Base-by-base conservation (phyloP, 2,329 filamentous ascomycete genomes). In the Akanthomyces uredinophilus region DNA sequence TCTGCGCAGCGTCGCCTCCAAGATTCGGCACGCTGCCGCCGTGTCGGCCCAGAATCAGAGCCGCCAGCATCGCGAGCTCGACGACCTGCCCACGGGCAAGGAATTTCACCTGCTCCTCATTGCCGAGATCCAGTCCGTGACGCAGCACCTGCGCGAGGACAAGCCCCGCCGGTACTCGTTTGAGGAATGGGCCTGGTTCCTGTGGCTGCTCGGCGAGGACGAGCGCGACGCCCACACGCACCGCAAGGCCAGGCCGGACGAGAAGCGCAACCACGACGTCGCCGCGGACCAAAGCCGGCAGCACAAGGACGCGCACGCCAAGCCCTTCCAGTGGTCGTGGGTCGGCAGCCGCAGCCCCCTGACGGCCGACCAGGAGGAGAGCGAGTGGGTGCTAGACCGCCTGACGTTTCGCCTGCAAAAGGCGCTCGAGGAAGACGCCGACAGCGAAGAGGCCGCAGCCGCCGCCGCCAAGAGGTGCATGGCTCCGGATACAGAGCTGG, bases 111-210 rank as follows among this genome's bases (percentile, higher is more conserved):
- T 87, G 41, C 77, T 92, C 5, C 86, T 96, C 11, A 85, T 90
- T 2, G 81, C 86, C 39, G 87, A 90, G 65, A 95, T 96, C 61
- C 79, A 84, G 16, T 79, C 78, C 29, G 84, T 91, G 1, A 85
- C 86, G 1, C 63, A 64, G n/a, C 78, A 83, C 53, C 85, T 95
- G 69, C 77, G 90, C 39, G 82, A 83, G 20, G 73, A 78, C 50
- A 74, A 80, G 5, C 81, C 83, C 2, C 87, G 86, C 61, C 82
- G 81, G 60, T 97, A 96, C 71, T 81, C 79, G 0, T 97, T 92
- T 65, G 86, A 92, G 66, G 89, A 96, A 71, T 96, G 92, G 93
- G 89, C 89, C 0, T 90, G 91, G 78, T 95, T 91, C 68, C 87
- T 93, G 8, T 83, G 85, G 24, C 80, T 96, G 37, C 90, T 96